phyloP scores from a whole-genome alignment of 441 rosid species.

The Isatis lusitanica region DNA sequence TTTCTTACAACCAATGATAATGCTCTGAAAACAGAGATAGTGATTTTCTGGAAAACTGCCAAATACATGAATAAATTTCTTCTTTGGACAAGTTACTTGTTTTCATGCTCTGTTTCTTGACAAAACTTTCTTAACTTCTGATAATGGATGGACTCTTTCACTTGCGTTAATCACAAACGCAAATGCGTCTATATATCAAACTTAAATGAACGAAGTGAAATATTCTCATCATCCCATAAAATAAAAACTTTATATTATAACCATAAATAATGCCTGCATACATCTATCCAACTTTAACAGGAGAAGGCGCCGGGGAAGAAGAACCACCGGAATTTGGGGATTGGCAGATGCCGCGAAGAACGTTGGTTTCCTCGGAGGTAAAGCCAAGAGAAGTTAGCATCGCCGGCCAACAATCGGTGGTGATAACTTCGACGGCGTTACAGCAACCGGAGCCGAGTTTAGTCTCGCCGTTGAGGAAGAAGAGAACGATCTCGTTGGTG shows the following conservation, averaged over 20 bases:
- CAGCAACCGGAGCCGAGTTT: constrained; percentile 49
- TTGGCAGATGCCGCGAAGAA: constrained; percentile 50
- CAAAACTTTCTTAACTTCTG: neutral
- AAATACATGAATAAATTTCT: neutral
- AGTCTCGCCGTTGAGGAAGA: constrained; percentile 53
- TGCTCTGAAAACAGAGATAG: neutral
- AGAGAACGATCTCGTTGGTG: constrained; percentile 51
- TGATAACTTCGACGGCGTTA: constrained; percentile 44
- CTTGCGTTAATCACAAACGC: neutral
- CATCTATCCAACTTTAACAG: constrained; percentile 12
- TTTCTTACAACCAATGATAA: neutral
- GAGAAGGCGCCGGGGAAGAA: constrained; percentile 40
- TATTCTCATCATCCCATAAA: neutral
- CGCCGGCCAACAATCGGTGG: constrained; percentile 56
- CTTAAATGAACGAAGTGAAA: neutral
- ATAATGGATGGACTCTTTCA: neutral
- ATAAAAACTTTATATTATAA: neutral
- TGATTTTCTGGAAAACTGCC: neutral
- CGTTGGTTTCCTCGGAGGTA: constrained; percentile 50
- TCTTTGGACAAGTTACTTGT: neutral
- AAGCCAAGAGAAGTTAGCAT: constrained; percentile 63
- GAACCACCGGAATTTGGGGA: constrained; percentile 31
- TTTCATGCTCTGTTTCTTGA: neutral
- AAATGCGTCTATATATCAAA: neutral
- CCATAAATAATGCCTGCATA: neutral